phyloP scores from a whole-genome alignment of 768 basidiomycete species.

The Suillus luteus region DNA sequence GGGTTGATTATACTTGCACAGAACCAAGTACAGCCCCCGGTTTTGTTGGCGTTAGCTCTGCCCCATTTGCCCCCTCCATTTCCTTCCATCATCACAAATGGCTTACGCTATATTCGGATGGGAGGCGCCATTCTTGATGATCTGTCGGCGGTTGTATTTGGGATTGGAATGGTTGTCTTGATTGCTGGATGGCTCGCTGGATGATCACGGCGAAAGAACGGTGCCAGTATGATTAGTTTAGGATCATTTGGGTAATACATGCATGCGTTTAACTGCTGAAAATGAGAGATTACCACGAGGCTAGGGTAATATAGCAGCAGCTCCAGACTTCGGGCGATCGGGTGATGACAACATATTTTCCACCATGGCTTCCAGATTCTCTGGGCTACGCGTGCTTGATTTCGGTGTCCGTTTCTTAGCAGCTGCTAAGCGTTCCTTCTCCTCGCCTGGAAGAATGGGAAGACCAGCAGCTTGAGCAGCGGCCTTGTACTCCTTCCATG shows the following conservation, averaged over 20 bases:
- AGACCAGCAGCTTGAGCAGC: conserved; percentile 48
- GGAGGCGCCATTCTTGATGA: conserved; percentile 70
- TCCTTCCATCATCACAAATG: conserved; percentile 61
- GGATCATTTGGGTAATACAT: conserved; percentile 10
- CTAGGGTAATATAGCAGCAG: conserved; percentile 42
- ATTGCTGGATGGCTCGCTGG: conserved; percentile 48
- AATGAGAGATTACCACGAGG: neutral
- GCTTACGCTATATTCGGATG: conserved; percentile 70
- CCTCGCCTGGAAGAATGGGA: conserved; percentile 51
- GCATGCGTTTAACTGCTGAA: neutral
- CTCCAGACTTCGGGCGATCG: conserved; percentile 38
- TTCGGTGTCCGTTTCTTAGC: conserved; percentile 20
- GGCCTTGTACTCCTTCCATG: conserved; percentile 59
- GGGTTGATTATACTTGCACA: conserved; percentile 29
- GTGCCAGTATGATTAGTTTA: conserved; percentile 10
- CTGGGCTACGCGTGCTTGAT: conserved; percentile 12
- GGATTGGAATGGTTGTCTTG: conserved; percentile 64
- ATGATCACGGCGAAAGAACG: no score
- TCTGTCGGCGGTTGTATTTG: conserved; percentile 68
- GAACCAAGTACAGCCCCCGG: conserved; percentile 62
- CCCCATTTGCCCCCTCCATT: conserved; percentile 68
- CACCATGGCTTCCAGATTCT: conserved; percentile 28
- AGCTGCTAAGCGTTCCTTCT: conserved; percentile 28
- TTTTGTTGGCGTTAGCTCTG: conserved; percentile 57
- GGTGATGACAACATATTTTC: conserved; percentile 34